Evolutionary conservation across 306 rosid species (phyloP), one percentile per base, ranked within the genome.

Genomic region (Calophaca sinica): DNA sequence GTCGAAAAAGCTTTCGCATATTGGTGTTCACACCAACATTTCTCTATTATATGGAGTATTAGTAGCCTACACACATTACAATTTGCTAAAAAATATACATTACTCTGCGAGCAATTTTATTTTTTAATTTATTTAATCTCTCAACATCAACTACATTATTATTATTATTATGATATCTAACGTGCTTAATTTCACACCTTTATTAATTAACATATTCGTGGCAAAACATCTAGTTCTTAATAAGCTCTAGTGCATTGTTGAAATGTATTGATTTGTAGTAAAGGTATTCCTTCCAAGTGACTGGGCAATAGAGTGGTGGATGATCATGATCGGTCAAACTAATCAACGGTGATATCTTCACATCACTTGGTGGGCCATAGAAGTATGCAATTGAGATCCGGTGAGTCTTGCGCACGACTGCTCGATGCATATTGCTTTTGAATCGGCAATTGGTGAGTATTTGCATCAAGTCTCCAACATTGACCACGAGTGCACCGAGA

Each of bases 251-350:
- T n/a, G 85, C 84, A 26, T 57, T 39, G 51, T 83, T 32, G 28
- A 58, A 67, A n/a, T 84, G 81, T 28, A 5, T 70, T 11, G 82
- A 78, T 83, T 82, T 90, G 36, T 28, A 14, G 4, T 28, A 33
- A 41, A 79, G 81, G 55, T 78, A 87, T 8, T 90, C 92, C 45
- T 68, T 80, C 90, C 89, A 84, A 4, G 81, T 86, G 9, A 87
- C 81, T 0, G 85, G 51, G 0, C 41, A 58, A 5, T 54, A 87
- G 4, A 85, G 69, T 2, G 84, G 80, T 9, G 82, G 76, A 39
- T 72, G 83, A 20, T 70, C 49, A 14, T 11, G 46, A 75, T 74
- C 77, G 3, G 50, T 35, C 67, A 83, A 48, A 45, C 65, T 75
- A 4, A 9, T 14, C 6, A 52, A 52, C 0, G 90, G 90, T 1